Conservation (phyloP, 1,139 yeast species). For the Protomyces gravidus region DNA sequence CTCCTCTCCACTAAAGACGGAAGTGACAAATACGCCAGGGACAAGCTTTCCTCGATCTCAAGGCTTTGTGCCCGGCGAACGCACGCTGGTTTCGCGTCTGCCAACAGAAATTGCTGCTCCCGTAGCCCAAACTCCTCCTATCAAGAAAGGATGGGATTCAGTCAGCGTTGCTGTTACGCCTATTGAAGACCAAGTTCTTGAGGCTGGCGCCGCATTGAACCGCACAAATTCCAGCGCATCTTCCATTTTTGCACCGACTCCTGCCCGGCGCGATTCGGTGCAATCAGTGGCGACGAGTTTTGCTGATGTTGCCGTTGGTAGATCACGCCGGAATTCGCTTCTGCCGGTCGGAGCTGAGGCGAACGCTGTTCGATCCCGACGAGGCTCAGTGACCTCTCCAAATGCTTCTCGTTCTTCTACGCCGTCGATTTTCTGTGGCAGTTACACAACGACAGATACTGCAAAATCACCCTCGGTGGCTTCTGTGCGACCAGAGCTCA, state of each 20-base stretch:
- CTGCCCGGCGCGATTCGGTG: not conserved
- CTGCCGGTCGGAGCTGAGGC: not conserved
- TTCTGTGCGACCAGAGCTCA: not conserved
- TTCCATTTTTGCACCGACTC: not conserved
- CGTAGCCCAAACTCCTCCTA: not conserved
- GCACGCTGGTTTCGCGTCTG: not conserved
- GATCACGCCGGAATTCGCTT: not conserved
- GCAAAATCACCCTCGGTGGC: not conserved
- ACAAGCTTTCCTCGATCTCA: not conserved
- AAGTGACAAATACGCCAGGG: not conserved
- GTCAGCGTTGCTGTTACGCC: not conserved
- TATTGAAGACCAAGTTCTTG: not conserved
- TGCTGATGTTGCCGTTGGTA: not conserved
- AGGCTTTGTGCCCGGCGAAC: not conserved
- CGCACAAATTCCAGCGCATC: not conserved
- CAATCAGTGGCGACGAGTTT: not conserved
- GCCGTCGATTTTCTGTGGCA: not conserved
- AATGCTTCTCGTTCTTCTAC: constrained; percentile 2
- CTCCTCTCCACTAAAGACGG: not conserved
- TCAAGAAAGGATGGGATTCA: not conserved
- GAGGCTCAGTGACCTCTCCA: not conserved
- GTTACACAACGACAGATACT: not conserved
- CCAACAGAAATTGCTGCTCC: not conserved
- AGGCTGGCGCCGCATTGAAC: not conserved
- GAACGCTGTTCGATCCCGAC: not conserved